These are phyloP conservation scores for Esteya vermicola DNA, from an alignment of 2,329 filamentous ascomycete species.

Conservation along the genomic window DNA sequence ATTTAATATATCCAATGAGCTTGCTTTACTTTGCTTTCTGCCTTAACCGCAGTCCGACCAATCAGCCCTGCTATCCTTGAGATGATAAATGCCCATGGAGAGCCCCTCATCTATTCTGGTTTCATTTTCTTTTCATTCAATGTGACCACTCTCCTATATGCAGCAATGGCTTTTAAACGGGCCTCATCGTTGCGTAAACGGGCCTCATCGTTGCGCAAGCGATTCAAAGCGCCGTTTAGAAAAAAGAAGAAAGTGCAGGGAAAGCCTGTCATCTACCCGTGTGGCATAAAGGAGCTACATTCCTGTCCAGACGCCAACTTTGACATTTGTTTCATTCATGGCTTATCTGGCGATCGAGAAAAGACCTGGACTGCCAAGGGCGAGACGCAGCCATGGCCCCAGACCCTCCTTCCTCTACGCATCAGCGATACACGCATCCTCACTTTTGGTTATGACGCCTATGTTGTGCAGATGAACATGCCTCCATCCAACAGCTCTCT, in stretches of 20 bases:
- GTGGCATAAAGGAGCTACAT: conserved; percentile 9
- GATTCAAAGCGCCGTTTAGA: neutral
- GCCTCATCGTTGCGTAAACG: too few relatives aligned
- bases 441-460: conserved; percentile 25
- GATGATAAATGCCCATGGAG: too few relatives aligned
- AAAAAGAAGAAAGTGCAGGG: neutral
- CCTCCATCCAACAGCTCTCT: conserved; percentile 14
- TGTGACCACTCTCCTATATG: too few relatives aligned
- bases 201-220: neutral
- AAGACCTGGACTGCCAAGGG: conserved; percentile 22
- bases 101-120: too few relatives aligned
- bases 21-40: too few relatives aligned
- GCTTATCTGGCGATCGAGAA: conserved; percentile 23
- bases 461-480: conserved; percentile 11
- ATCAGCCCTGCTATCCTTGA: too few relatives aligned
- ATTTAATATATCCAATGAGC: too few relatives aligned
- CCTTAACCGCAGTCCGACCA: too few relatives aligned
- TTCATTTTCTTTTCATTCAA: too few relatives aligned
- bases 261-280: neutral
- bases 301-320: conserved; percentile 8
- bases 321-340: conserved; percentile 25
- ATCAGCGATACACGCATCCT: conserved; percentile 20
- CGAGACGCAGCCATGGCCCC: conserved; percentile 18
- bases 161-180: too few relatives aligned
- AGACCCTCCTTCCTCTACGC: conserved; percentile 16